phyloP scores from a whole-genome alignment of 306 rosid species.

The Macrotyloma uniflorum region DNA sequence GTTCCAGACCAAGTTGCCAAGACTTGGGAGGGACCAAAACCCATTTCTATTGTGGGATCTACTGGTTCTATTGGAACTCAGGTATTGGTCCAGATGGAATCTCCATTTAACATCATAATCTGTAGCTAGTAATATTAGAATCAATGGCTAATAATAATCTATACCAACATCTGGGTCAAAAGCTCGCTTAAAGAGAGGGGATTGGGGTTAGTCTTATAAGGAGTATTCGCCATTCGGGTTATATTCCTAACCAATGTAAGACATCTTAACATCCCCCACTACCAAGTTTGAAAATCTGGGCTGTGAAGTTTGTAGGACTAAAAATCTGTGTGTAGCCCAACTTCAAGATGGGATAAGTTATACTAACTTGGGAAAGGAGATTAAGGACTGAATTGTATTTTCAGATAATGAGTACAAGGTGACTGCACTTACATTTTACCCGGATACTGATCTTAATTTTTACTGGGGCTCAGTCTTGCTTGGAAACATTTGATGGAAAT shows the following conservation, averaged over 20 bases:
- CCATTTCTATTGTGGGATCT: slow-evolving; percentile 83
- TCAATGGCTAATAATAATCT: neutral
- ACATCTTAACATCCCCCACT: neutral
- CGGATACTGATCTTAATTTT: neutral
- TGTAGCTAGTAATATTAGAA: neutral
- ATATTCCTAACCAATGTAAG: neutral
- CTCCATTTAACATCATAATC: slow-evolving; percentile 1
- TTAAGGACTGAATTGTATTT: neutral
- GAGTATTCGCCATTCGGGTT: neutral
- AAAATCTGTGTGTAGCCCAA: no score
- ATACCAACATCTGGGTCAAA: neutral
- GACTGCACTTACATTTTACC: neutral
- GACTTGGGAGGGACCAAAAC: slow-evolving; percentile 92
- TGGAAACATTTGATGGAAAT: slow-evolving; percentile 20
- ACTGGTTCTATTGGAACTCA: slow-evolving; percentile 99
- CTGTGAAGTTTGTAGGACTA: neutral
- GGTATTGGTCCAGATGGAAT: slow-evolving; percentile 47
- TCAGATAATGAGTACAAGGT: neutral
- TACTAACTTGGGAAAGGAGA: neutral
- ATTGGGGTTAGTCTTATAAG: neutral
- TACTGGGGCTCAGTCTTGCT: neutral
- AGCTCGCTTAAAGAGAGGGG: neutral
- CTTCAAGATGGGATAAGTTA: neutral
- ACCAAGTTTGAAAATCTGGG: neutral
- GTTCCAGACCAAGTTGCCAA: slow-evolving; percentile 50